Evolutionary conservation across 2,329 filamentous ascomycete genomes (phyloP).

Genomic region (Metarhizium anisopliae): DNA sequence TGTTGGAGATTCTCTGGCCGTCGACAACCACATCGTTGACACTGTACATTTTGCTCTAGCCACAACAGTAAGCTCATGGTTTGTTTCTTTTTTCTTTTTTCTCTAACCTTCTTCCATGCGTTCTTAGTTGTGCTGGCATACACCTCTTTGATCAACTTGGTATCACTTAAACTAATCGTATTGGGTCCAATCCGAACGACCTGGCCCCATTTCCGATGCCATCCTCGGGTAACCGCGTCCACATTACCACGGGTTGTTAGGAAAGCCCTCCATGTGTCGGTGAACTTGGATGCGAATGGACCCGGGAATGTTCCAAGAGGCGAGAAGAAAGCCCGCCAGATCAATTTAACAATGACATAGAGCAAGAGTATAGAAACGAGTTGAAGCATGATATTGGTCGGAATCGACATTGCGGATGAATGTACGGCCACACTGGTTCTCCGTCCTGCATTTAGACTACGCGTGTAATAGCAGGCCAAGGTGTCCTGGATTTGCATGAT

Average conservation of each 20-base stretch:
- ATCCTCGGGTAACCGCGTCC: constrained; percentile 4
- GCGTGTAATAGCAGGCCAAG: neutral
- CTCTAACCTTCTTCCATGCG: constrained; percentile 10
- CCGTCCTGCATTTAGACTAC: neutral
- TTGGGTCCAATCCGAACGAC: constrained; percentile 12
- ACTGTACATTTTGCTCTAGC: constrained; percentile 12
- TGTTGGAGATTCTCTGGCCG: constrained; percentile 10
- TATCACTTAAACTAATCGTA: constrained; percentile 10
- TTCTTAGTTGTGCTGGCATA: constrained; percentile 9
- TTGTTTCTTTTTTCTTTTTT: neutral
- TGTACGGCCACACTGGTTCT: neutral
- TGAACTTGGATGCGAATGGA: constrained; percentile 8
- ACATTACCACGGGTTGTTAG: constrained; percentile 7
- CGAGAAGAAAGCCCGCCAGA: constrained; percentile 6
- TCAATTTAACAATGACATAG: neutral
- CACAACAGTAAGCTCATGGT: neutral
- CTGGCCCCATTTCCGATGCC: constrained; percentile 10
- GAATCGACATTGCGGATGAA: neutral
- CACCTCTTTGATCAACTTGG: constrained; percentile 10
- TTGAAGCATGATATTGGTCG: neutral
- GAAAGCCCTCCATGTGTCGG: constrained; percentile 8
- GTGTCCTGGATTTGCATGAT: neutral
- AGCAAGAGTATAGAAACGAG: neutral
- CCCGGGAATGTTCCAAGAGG: constrained; percentile 9
- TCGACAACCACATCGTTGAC: constrained; percentile 11